Evolutionary conservation across 495 filamentous ascomycete genomes (phyloP), one percentile per base, ranked within the genome.

Genomic region (Talaromyces liani): DNA sequence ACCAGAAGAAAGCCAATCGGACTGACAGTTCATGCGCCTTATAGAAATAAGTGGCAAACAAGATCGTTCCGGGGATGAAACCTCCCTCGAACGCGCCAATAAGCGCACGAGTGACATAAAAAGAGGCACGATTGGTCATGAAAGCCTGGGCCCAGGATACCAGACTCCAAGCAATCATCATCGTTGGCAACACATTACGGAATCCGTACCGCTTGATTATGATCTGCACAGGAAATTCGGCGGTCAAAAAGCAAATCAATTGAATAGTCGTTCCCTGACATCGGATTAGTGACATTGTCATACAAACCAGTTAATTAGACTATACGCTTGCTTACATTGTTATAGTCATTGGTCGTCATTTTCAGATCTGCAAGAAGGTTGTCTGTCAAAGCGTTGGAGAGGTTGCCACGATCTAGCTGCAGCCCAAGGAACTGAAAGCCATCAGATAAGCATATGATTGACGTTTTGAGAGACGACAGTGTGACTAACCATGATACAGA

Each of bases 331-430:
- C 70, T 45, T 58, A 75, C 72, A 63, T 70, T 74, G 41, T 73
- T 73, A 60, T 73, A 72, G 22, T 74, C 83, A 71, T 87, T 80
- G 5, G 80, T 85, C 33, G 74, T 75, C 47, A 87, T 57, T 10
- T 75, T 72, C 29, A 87, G 68, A 58, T 87, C 83, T 25, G 77
- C 73, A 33, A 87, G 68, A 67, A 87, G 66, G 41, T 82, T 82
- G 64, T 86, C 84, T 2, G 84, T 74, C 9, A 85, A 67, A 16
- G 83, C 84, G 45, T 87, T 80, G 0, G 74, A 63, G 0, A 87
- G 71, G 65, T 87, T 87, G 3, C 79, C 78, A 16, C 84, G 76
- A 67, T 87, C 84, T 16, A 85, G 75, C 62, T 87, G 81, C 0
- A 87, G 72, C 9, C 77, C 79, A 63, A 85, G 84, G 63, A 86